Evolutionary conservation across 768 basidiomycete genomes (phyloP).

Genomic region (Hemileccinum impolitum): DNA sequence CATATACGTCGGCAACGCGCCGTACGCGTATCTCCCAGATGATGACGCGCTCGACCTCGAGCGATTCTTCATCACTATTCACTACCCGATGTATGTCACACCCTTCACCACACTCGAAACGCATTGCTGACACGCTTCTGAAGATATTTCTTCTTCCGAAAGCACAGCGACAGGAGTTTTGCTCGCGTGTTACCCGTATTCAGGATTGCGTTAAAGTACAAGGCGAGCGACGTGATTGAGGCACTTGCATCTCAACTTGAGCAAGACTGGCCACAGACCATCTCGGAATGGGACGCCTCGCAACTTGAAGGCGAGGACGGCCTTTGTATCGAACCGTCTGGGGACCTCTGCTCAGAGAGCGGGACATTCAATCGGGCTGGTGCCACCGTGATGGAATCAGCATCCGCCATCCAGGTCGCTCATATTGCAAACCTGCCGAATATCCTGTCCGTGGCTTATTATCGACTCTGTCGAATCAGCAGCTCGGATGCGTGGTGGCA

Average conservation of each 20-base stretch:
- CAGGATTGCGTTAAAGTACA: slow-evolving; percentile 5
- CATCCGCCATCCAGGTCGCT: slow-evolving; percentile 3
- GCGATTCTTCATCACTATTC: slow-evolving; percentile 2
- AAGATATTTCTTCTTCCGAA: slow-evolving; percentile 6
- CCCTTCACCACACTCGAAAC: neutral
- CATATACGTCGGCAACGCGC: neutral
- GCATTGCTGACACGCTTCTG: neutral
- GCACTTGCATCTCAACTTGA: slow-evolving; percentile 5
- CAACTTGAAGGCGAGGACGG: neutral
- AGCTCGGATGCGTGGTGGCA: neutral
- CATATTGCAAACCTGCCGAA: slow-evolving; percentile 3
- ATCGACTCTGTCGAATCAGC: neutral
- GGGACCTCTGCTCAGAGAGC: neutral
- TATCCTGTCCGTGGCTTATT: slow-evolving; percentile 2
- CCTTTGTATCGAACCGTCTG: neutral
- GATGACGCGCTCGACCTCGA: slow-evolving; percentile 6
- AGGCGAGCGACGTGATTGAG: slow-evolving; percentile 2
- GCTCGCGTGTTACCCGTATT: neutral
- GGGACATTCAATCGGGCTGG: neutral
- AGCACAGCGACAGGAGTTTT: slow-evolving; percentile 2
- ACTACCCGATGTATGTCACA: slow-evolving; percentile 2
- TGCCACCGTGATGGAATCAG: neutral
- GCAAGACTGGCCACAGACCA: slow-evolving; percentile 7
- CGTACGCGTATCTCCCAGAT: slow-evolving; percentile 1
- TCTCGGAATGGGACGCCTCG: slow-evolving; percentile 5